Conservation (phyloP, 2,329 filamentous ascomycete species). For the Polytolypa hystricis region DNA sequence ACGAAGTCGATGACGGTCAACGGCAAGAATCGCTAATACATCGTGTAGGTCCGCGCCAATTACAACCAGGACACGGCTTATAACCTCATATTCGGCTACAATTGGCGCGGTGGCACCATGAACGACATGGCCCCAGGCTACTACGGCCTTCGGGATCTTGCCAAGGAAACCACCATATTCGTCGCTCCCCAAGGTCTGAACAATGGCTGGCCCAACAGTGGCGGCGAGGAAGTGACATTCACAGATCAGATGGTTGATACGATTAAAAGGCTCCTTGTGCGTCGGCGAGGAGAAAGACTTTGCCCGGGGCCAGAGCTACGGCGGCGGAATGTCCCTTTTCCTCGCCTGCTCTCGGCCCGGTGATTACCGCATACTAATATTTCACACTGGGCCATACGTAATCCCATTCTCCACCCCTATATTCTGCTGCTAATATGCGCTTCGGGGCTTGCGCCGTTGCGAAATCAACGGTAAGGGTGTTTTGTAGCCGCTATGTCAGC, state of each 20-base stretch:
- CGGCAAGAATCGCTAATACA: conserved; percentile 1
- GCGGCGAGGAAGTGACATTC: conserved; percentile 1
- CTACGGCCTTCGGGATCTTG: neutral
- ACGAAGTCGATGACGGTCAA: neutral
- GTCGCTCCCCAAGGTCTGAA: conserved; percentile 1
- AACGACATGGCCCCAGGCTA: neutral
- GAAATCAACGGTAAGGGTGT: too few species aligned
- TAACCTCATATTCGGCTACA: conserved; percentile 3
- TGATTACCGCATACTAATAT: neutral
- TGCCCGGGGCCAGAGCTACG: conserved; percentile 2
- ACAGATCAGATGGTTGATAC: neutral
- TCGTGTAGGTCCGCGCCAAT: neutral
- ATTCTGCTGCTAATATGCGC: neutral
- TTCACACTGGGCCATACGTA: neutral
- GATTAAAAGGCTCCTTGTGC: neutral
- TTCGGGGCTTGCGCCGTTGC: too few species aligned
- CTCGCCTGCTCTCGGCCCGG: conserved; percentile 1
- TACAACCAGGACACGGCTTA: conserved; percentile 2
- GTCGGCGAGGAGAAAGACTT: neutral
- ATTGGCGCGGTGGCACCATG: conserved; percentile 3
- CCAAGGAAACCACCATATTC: neutral
- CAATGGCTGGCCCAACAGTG: conserved; percentile 3
- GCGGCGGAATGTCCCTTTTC: neutral
- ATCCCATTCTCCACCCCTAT: too few species aligned
- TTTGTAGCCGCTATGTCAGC: too few species aligned